Evolutionary conservation across 2,329 filamentous ascomycete genomes (phyloP).

Genomic region (Aureobasidium vineae): DNA sequence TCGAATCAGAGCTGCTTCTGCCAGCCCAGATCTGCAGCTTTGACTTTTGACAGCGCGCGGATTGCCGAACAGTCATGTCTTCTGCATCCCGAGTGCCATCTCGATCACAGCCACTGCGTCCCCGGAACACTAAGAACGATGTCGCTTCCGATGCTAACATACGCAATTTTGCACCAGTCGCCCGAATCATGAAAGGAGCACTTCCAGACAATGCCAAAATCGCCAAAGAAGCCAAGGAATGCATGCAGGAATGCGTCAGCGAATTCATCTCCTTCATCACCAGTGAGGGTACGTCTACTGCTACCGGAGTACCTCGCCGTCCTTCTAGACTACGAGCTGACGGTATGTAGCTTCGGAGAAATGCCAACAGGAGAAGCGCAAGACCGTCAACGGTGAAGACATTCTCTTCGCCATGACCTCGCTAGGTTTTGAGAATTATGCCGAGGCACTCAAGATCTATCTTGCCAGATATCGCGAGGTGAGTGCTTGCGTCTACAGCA

Average conservation of each 20-base stretch:
- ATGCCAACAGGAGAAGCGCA: constrained; percentile 98
- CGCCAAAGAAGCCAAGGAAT: constrained; percentile 93
- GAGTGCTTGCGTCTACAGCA: constrained; percentile 46
- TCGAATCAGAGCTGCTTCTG: constrained; percentile 47
- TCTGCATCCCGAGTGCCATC: constrained; percentile 41
- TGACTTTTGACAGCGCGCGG: constrained; percentile 35
- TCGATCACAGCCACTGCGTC: constrained; percentile 32
- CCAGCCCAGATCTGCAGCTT: constrained; percentile 39
- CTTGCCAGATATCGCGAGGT: constrained; percentile 97
- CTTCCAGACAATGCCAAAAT: constrained; percentile 98
- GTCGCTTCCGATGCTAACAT: constrained; percentile 79
- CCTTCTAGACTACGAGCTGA: constrained; percentile 17
- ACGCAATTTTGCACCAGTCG: constrained; percentile 91
- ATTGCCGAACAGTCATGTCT: constrained; percentile 44
- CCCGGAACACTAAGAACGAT: constrained; percentile 35
- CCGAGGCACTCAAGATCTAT: constrained; percentile 97
- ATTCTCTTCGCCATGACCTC: constrained; percentile 99
- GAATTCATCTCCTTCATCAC: constrained; percentile 99
- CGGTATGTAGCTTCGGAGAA: constrained; percentile 80
- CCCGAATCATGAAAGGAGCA: constrained; percentile 98
- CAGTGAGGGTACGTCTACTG: constrained; percentile 75
- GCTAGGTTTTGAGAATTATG: constrained; percentile 97
- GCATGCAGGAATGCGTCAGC: constrained; percentile 99
- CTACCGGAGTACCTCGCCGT: not conserved
- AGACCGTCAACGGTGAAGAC: constrained; percentile 98